Percentiles rank a stretch among this genome's conserved stretches.
Conservation (phyloP, 257 asterid species). For the Solanum boliviense region DNA sequence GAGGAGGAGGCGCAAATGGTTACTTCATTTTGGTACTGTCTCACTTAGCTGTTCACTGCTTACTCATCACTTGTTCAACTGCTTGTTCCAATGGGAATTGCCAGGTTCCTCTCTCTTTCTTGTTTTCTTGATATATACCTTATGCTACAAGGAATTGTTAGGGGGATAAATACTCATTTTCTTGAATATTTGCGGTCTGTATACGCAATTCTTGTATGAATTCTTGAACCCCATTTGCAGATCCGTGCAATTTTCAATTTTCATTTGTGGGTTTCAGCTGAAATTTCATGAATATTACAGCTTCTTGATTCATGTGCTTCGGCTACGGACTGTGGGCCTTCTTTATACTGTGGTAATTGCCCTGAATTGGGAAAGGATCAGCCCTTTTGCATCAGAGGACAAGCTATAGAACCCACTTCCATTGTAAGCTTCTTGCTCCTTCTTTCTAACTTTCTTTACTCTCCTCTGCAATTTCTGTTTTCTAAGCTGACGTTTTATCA, state of each 20-base stretch:
- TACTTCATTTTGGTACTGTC: conserved; percentile 2
- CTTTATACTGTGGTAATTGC: conserved; percentile 87
- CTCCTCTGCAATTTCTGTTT: neutral
- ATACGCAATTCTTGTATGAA: neutral
- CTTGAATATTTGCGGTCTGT: neutral
- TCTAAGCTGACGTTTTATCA: neutral
- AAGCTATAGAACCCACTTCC: conserved; percentile 64
- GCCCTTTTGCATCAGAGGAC: conserved; percentile 84
- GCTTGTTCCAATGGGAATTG: conserved; percentile 60
- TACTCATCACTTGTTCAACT: conserved; percentile 18
- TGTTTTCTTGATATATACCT: neutral
- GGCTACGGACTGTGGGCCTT: conserved; percentile 63
- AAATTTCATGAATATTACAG: conserved; percentile 33
- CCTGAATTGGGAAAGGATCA: conserved; percentile 61
- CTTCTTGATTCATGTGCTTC: conserved; percentile 61
- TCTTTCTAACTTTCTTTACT: neutral
- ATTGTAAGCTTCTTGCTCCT: conserved; percentile 27
- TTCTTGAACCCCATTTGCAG: conserved; percentile 1
- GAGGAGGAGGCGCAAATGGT: neutral
- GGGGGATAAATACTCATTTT: neutral
- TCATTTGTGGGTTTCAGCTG: conserved; percentile 6
- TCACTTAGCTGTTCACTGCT: conserved; percentile 15
- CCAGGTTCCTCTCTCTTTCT: conserved; percentile 41
- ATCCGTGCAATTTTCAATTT: conserved; percentile 11
- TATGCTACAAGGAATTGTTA: no score